phyloP scores from a whole-genome alignment of 129 eudicot species.

The Saposhnikovia divaricata region DNA sequence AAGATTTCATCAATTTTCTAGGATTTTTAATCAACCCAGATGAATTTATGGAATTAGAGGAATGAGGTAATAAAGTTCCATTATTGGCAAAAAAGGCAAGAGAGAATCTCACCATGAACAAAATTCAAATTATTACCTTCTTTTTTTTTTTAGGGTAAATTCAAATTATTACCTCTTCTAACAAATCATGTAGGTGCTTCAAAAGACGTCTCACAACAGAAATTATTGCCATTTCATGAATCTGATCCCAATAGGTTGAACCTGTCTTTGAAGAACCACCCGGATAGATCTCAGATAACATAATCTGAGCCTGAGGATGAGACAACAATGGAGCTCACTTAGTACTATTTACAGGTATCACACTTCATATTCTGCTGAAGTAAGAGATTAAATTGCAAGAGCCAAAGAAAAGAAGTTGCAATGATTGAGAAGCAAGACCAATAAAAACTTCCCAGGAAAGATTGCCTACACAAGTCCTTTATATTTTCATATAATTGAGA shows the following conservation, averaged over 20 bases:
- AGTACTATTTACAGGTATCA: neutral
- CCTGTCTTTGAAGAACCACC: constrained; percentile 89
- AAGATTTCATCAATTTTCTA: neutral
- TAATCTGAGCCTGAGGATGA: constrained; percentile 73
- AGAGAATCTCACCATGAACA: neutral
- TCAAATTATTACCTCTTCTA: constrained; percentile 58
- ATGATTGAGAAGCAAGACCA: neutral
- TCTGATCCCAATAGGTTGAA: constrained; percentile 89
- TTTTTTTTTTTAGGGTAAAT: too few species aligned
- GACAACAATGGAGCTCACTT: neutral
- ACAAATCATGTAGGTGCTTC: constrained; percentile 65
- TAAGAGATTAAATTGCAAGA: neutral
- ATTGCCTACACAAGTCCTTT: neutral
- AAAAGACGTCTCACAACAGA: constrained; percentile 82
- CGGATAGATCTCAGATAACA: constrained; percentile 98
- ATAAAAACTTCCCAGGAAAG: neutral
- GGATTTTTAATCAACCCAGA: neutral
- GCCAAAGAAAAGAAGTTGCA: neutral
- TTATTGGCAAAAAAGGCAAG: neutral
- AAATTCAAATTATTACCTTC: constrained; percentile 35
- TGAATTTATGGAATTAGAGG: neutral
- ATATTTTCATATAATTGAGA: neutral
- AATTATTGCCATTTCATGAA: constrained; percentile 75
- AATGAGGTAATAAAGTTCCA: neutral
- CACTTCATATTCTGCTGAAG: neutral